Evolutionary conservation across 1,139 yeast species (phyloP).

Genomic region (Yarrowia galli): DNA sequence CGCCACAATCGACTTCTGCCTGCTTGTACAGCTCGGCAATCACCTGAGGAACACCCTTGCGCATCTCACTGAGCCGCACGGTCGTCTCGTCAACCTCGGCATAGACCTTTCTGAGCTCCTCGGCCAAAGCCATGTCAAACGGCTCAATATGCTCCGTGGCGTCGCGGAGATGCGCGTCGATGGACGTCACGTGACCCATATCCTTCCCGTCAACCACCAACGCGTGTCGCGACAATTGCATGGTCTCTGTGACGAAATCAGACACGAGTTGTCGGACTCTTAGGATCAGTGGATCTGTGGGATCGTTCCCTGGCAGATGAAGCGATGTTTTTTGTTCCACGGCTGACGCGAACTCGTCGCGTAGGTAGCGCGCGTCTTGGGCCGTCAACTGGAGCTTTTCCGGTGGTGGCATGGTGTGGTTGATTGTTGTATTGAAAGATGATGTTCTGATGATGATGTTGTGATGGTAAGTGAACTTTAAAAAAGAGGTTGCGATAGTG

Average conservation of each 20-base stretch:
- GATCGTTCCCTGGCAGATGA: slow-evolving; percentile 57
- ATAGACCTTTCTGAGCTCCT: slow-evolving; percentile 57
- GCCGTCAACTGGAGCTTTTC: slow-evolving; percentile 58
- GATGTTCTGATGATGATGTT: background rate
- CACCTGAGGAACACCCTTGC: slow-evolving; percentile 57
- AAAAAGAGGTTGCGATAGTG: background rate
- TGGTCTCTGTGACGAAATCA: slow-evolving; percentile 56
- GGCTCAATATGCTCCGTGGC: slow-evolving; percentile 57
- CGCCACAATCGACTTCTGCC: background rate
- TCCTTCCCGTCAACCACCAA: slow-evolving; percentile 57
- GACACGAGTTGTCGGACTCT: slow-evolving; percentile 1
- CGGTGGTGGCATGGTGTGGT: slow-evolving; percentile 1
- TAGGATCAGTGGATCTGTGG: slow-evolving; percentile 45
- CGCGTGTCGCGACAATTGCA: slow-evolving; percentile 61
- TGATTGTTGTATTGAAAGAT: background rate
- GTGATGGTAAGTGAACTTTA: background rate
- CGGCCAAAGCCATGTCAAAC: slow-evolving; percentile 63
- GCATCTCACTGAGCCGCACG: slow-evolving; percentile 57
- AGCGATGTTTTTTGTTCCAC: slow-evolving; percentile 57
- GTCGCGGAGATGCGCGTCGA: slow-evolving; percentile 42
- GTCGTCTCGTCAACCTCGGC: slow-evolving; percentile 62
- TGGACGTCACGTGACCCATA: slow-evolving; percentile 42
- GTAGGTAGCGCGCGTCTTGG: slow-evolving; percentile 61
- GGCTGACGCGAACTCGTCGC: slow-evolving; percentile 54
- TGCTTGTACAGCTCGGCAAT: slow-evolving; percentile 34